Evolutionary conservation across 2,329 filamentous ascomycete genomes (phyloP).

Genomic region (Neofusicoccum umdonicola): DNA sequence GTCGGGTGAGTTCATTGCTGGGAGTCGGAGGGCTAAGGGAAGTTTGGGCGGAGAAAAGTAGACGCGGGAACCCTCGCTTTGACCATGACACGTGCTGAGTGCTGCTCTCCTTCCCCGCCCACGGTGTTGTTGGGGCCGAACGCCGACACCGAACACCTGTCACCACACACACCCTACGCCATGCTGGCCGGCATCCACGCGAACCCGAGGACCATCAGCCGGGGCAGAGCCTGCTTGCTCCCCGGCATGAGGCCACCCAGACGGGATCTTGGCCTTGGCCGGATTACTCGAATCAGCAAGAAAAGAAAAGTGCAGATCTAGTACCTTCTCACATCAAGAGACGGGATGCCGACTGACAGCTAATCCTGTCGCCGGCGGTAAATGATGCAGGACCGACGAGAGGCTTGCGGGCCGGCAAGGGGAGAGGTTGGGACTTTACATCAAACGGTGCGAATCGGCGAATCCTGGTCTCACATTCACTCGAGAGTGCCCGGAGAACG

Average conservation of each 20-base stretch:
- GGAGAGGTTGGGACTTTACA: neutral
- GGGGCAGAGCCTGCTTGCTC: neutral
- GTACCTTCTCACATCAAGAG: neutral
- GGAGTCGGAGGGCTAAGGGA: neutral
- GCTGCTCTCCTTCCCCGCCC: neutral
- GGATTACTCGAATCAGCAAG: constrained; percentile 3
- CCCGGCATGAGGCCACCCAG: constrained; percentile 1
- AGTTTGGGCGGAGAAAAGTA: constrained; percentile 5
- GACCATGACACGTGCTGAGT: neutral
- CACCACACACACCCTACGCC: constrained; percentile 5
- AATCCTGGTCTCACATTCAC: neutral
- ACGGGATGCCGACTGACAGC: neutral
- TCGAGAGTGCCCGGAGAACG: neutral
- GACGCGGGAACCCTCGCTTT: neutral
- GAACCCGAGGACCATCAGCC: constrained; percentile 8
- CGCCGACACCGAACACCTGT: constrained; percentile 8
- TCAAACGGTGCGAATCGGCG: neutral
- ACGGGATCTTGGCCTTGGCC: neutral
- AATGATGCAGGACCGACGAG: neutral
- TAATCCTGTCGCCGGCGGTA: neutral
- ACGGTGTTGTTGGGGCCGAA: constrained; percentile 3
- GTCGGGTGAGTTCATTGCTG: neutral
- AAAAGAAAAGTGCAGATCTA: neutral
- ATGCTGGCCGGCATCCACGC: neutral
- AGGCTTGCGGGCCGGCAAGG: neutral